phyloP scores from a whole-genome alignment of 2,329 filamentous ascomycete genomes.

The Drechmeria coniospora region DNA sequence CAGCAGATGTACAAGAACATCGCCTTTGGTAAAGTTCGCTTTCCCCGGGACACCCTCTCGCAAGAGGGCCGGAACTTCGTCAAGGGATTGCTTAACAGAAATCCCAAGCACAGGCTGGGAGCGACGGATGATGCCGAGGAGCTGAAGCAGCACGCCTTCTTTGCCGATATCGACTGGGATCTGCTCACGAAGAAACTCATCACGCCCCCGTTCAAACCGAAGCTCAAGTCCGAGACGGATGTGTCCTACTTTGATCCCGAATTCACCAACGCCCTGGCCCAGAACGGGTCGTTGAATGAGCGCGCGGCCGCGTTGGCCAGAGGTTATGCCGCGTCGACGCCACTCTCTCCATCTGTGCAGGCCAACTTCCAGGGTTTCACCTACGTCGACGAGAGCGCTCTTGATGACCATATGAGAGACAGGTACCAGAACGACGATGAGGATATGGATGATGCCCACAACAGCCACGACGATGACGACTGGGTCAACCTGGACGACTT shows the following conservation, averaged over 20 bases:
- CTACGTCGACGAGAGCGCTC: slow-evolving; percentile 92
- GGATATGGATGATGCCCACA: slow-evolving; percentile 41
- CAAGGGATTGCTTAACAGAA: slow-evolving; percentile 91
- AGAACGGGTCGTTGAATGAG: slow-evolving; percentile 77
- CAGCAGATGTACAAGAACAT: slow-evolving; percentile 99
- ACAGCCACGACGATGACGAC: slow-evolving; percentile 30
- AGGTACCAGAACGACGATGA: slow-evolving; percentile 34
- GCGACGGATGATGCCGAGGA: slow-evolving; percentile 86
- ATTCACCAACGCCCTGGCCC: slow-evolving; percentile 87
- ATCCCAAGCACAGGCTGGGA: slow-evolving; percentile 87
- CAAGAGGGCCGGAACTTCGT: slow-evolving; percentile 95
- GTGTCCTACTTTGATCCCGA: slow-evolving; percentile 98
- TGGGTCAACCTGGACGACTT: slow-evolving; percentile 45
- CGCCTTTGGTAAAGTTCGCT: slow-evolving; percentile 94
- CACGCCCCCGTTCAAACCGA: slow-evolving; percentile 93
- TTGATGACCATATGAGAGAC: slow-evolving; percentile 68
- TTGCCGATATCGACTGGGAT: slow-evolving; percentile 85
- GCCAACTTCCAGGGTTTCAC: slow-evolving; percentile 98
- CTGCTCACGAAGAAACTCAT: slow-evolving; percentile 79
- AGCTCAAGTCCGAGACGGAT: slow-evolving; percentile 87
- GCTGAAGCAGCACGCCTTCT: slow-evolving; percentile 88
- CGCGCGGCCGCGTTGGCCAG: slow-evolving; percentile 74
- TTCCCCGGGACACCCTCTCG: slow-evolving; percentile 85
- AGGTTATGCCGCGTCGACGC: slow-evolving; percentile 78
- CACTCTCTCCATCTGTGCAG: slow-evolving; percentile 86